Conservation (phyloP, 106 monocot species). For the Triglochin maritima region DNA sequence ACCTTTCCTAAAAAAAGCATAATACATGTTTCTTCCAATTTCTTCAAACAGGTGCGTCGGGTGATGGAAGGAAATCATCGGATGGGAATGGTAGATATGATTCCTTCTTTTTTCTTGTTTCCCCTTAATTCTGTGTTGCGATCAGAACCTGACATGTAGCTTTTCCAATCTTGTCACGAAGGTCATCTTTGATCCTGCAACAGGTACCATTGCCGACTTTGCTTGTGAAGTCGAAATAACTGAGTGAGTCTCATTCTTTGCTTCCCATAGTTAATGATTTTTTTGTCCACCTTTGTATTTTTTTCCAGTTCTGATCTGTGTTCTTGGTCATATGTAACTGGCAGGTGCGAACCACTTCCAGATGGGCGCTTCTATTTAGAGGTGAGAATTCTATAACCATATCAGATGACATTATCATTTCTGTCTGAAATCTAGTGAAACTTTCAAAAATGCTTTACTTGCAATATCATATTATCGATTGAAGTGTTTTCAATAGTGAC, state of each 20-base stretch:
- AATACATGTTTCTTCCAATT: too few relatives aligned
- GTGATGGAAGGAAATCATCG: constrained; percentile 98
- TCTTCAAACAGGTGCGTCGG: constrained; percentile 66
- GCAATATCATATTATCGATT: too few relatives aligned
- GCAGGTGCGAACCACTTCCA: constrained; percentile 95
- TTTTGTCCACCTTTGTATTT: neutral
- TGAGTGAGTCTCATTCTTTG: constrained; percentile 49
- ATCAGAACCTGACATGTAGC: neutral
- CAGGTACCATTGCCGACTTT: constrained; percentile 76
- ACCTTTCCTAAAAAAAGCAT: too few relatives aligned
- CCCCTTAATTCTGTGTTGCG: neutral
- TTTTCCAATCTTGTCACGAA: constrained; percentile 18
- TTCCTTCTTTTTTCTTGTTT: neutral
- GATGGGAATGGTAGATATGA: constrained; percentile 84
- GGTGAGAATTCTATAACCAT: constrained; percentile 22
- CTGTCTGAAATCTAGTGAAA: too few relatives aligned
- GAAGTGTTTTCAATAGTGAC: too few relatives aligned
- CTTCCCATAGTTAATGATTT: neutral
- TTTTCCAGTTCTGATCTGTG: too few relatives aligned
- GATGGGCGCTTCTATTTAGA: constrained; percentile 98
- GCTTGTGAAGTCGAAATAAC: constrained; percentile 98
- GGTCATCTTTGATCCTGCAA: constrained; percentile 75
- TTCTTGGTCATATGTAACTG: neutral
- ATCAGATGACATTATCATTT: neutral
- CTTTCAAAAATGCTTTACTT: too few relatives aligned